These are phyloP conservation scores for Pichia membranifaciens DNA, from an alignment of 805 yeast genomes.

Conservation along the genomic window DNA sequence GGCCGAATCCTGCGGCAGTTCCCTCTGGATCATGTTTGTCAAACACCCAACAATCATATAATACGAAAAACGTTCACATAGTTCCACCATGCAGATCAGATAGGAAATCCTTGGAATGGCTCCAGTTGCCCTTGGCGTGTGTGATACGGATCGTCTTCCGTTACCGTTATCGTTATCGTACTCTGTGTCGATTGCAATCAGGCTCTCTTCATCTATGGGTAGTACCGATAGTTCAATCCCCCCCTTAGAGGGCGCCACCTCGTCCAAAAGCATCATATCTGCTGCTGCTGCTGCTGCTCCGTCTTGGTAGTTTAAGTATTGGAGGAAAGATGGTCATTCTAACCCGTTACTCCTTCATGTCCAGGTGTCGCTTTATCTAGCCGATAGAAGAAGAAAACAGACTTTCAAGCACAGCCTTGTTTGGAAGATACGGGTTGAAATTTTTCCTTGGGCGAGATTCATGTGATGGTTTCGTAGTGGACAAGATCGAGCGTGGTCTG, in stretches of 20 bases:
- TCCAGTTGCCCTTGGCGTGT: conserved; percentile 17
- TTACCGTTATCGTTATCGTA: neutral
- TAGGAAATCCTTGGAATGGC: conserved; percentile 22
- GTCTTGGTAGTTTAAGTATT: too few relatives aligned
- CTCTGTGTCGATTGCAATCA: neutral
- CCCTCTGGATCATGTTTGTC: conserved; percentile 46
- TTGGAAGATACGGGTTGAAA: too few relatives aligned
- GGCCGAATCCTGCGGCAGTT: conserved; percentile 40
- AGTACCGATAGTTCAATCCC: conserved; percentile 5
- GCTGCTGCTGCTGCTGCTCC: too few relatives aligned
- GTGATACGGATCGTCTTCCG: neutral
- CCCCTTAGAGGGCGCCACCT: neutral
- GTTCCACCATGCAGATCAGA: conserved; percentile 35
- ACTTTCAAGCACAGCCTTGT: conserved; percentile 2
- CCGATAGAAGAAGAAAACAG: too few relatives aligned
- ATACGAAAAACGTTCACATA: conserved; percentile 51
- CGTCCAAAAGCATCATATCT: too few relatives aligned
- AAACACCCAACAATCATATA: conserved; percentile 44
- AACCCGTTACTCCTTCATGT: too few relatives aligned
- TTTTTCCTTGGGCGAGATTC: too few relatives aligned
- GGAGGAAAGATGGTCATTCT: too few relatives aligned
- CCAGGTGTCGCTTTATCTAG: too few relatives aligned
- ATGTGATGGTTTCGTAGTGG: too few relatives aligned
- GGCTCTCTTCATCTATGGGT: neutral
- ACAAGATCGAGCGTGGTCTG: too few relatives aligned